Conservation (phyloP, 2,329 filamentous ascomycete genomes). For the Pestalotiopsis sp. region DNA sequence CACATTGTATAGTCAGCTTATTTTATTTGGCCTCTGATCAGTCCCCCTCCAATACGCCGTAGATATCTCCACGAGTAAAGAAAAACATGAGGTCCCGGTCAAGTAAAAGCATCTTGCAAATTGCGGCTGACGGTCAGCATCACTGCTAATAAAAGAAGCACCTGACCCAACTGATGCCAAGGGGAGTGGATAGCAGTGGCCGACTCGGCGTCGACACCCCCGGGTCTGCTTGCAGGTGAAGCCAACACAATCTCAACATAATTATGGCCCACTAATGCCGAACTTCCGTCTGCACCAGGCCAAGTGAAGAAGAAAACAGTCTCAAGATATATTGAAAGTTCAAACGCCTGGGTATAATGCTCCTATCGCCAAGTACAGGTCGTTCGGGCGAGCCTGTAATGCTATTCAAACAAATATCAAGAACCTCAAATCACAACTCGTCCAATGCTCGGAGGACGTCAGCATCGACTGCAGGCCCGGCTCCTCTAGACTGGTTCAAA, state of each 20-base stretch:
- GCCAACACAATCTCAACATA: background rate
- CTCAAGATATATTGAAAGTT: background rate
- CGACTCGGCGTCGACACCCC: background rate
- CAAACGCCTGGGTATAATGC: conserved; percentile 10
- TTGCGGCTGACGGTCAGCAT: background rate
- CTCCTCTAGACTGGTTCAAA: conserved; percentile 24
- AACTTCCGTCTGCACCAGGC: background rate
- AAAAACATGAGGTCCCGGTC: background rate
- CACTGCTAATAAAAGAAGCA: background rate
- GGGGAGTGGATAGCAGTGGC: background rate
- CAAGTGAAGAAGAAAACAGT: background rate
- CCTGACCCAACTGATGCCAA: background rate
- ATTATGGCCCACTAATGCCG: background rate
- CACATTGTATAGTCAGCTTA: background rate
- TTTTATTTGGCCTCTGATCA: background rate
- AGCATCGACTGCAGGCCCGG: conserved; percentile 20
- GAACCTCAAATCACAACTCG: conserved; percentile 27
- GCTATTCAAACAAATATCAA: background rate
- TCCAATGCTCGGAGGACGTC: conserved; percentile 33
- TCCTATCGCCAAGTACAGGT: background rate
- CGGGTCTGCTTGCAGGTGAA: background rate
- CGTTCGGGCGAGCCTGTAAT: background rate
- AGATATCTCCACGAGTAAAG: background rate
- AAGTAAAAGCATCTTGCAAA: background rate
- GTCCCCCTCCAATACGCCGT: background rate